Conservation (phyloP, 2,329 filamentous ascomycete genomes). For the Colletotrichum sp. region DNA sequence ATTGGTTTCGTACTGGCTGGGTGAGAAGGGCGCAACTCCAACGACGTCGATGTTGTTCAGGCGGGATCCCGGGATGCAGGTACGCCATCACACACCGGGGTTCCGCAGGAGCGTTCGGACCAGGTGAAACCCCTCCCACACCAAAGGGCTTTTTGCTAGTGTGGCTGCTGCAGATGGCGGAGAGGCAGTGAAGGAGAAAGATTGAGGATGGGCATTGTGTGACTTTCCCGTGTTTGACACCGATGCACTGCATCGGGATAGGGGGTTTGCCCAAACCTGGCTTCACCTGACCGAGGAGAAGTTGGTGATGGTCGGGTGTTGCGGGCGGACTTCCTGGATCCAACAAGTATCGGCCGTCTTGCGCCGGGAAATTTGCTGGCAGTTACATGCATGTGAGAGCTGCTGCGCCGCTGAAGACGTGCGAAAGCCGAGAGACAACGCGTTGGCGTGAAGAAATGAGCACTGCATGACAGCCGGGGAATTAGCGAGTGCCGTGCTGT, state of each 20-base stretch:
- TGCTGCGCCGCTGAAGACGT: background rate
- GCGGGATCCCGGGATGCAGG: background rate
- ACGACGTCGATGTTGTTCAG: background rate
- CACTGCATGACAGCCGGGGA: background rate
- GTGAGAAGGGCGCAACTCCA: background rate
- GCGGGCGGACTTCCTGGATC: background rate
- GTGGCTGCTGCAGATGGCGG: background rate
- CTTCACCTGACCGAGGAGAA: background rate
- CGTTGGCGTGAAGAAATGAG: background rate
- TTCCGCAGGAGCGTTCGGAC: background rate
- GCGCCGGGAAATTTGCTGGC: background rate
- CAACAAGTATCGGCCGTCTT: background rate
- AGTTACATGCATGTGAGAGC: background rate
- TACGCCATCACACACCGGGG: background rate
- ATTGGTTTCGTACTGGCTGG: background rate
- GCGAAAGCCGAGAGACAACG: background rate
- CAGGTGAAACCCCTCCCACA: constrained; percentile 5
- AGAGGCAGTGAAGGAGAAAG: background rate
- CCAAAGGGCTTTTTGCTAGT: background rate
- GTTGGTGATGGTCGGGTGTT: background rate
- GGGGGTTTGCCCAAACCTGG: background rate
- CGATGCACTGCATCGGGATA: background rate
- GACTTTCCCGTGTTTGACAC: background rate
- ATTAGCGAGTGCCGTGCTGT: constrained; percentile 3
- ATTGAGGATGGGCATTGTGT: background rate